phyloP scores from a whole-genome alignment of 768 basidiomycete species.

The Rubroboletus pulcherrimus region DNA sequence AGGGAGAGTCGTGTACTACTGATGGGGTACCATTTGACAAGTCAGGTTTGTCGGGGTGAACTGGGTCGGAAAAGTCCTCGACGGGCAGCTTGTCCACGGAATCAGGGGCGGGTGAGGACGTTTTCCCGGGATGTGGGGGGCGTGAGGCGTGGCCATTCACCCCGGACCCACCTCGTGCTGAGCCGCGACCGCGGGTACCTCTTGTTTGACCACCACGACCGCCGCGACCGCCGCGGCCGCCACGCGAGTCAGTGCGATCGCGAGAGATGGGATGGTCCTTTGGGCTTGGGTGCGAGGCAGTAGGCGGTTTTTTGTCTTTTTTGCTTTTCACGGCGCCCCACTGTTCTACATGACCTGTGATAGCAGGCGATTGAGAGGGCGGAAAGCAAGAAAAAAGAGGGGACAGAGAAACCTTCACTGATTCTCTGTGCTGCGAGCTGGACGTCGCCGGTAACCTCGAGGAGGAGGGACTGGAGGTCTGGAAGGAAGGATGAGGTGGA shows the following conservation, averaged over 20 bases:
- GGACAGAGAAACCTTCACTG: conserved; percentile 52
- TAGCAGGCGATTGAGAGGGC: conserved; percentile 10
- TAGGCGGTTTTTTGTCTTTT: conserved; percentile 74
- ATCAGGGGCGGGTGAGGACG: conserved; percentile 34
- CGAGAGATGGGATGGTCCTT: conserved; percentile 41
- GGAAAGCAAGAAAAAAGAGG: neutral
- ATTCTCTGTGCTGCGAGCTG: conserved; percentile 70
- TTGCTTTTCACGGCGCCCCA: conserved; percentile 84
- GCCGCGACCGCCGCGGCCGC: conserved; percentile 58
- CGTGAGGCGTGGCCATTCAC: conserved; percentile 34
- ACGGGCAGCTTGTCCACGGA: conserved; percentile 24
- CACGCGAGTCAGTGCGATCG: conserved; percentile 44
- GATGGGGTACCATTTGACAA: conserved; percentile 13
- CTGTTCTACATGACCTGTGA: conserved; percentile 65
- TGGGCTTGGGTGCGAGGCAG: conserved; percentile 38
- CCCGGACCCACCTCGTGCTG: conserved; percentile 35
- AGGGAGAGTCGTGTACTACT: conserved; percentile 12
- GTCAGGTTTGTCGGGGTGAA: conserved; percentile 13
- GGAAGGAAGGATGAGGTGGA: conserved; percentile 15
- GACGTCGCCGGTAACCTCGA: conserved; percentile 66
- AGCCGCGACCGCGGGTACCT: conserved; percentile 39
- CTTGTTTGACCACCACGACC: conserved; percentile 57
- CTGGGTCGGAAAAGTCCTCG: conserved; percentile 20
- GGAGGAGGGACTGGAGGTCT: conserved; percentile 67
- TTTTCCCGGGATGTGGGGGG: conserved; percentile 22